phyloP scores from a whole-genome alignment of 495 filamentous ascomycete genomes.

The Bombardia bombarda region DNA sequence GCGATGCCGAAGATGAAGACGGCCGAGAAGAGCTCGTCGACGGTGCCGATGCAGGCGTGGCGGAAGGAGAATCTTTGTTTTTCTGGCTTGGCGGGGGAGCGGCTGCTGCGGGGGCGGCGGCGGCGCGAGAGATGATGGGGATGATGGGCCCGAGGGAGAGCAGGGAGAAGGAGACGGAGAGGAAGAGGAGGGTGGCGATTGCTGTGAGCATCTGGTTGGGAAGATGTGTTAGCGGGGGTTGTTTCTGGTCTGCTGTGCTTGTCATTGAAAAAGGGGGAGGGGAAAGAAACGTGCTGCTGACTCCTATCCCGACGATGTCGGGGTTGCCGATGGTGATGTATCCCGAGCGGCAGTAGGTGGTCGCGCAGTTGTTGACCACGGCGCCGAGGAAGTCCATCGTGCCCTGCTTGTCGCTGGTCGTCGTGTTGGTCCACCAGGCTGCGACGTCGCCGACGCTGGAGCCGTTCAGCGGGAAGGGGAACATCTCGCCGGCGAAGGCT shows the following conservation, averaged over 20 bases:
- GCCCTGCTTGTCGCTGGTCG: neutral
- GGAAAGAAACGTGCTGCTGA: slow-evolving; percentile 1
- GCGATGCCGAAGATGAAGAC: slow-evolving; percentile 12
- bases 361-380: slow-evolving; percentile 6
- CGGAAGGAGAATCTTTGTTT: slow-evolving; percentile 11
- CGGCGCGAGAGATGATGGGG: slow-evolving; percentile 1
- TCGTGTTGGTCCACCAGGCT: slow-evolving; percentile 11
- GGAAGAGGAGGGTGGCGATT: slow-evolving; percentile 9
- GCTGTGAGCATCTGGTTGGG: slow-evolving; percentile 14
- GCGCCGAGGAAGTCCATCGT: slow-evolving; percentile 6
- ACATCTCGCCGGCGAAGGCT: slow-evolving; percentile 6
- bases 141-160: slow-evolving; percentile 8
- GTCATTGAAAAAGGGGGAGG: neutral
- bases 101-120: no score
- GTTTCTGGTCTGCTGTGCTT: neutral
- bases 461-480: slow-evolving; percentile 12
- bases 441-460: slow-evolving; percentile 10
- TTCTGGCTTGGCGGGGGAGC: no score
- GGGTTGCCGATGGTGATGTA: slow-evolving; percentile 13
- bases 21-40: slow-evolving; percentile 13
- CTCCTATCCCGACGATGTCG: slow-evolving; percentile 15
- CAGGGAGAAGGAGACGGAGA: slow-evolving; percentile 6
- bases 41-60: slow-evolving; percentile 5
- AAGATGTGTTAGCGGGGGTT: no score
- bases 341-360: slow-evolving; percentile 7